phyloP scores from a whole-genome alignment of 2,329 filamentous ascomycete genomes.

The Aspergillus ochraceoroseus region DNA sequence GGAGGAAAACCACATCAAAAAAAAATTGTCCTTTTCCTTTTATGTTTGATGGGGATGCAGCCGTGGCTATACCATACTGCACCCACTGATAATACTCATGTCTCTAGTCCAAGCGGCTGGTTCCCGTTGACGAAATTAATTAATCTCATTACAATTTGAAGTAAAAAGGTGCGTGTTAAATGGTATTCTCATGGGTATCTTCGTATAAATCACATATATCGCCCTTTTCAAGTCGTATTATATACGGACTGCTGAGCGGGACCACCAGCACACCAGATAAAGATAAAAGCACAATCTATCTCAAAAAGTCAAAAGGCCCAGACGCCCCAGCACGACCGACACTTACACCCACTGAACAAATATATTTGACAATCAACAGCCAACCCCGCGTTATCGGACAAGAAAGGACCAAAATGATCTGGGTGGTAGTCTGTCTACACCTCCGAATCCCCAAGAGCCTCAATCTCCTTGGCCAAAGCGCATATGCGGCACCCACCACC shows the following conservation, averaged over 20 bases:
- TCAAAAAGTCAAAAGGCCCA: too few species aligned
- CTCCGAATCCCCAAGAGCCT: slow-evolving; percentile 27
- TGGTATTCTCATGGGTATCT: slow-evolving; percentile 27
- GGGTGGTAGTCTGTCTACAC: background rate
- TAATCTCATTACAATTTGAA: slow-evolving; percentile 1
- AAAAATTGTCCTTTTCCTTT: slow-evolving; percentile 6
- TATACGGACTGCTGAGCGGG: too few species aligned
- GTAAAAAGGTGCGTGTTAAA: slow-evolving; percentile 11
- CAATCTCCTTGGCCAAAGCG: slow-evolving; percentile 34
- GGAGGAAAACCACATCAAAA: background rate
- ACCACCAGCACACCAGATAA: too few species aligned
- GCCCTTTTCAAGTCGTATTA: slow-evolving; percentile 9
- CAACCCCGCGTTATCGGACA: too few species aligned
- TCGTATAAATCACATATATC: slow-evolving; percentile 21
- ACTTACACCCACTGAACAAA: too few species aligned
- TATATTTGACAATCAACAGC: too few species aligned
- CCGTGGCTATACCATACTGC: slow-evolving; percentile 1
- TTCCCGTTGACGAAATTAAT: background rate
- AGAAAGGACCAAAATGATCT: slow-evolving; percentile 1
- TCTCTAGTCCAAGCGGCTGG: slow-evolving; percentile 5
- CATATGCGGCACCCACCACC: slow-evolving; percentile 43
- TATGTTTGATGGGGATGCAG: background rate
- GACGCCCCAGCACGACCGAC: too few species aligned
- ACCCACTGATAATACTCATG: slow-evolving; percentile 3
- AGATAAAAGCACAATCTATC: too few species aligned